Conservation (phyloP, 2,329 filamentous ascomycete genomes). For the Emmonsiellopsis sp. region DNA sequence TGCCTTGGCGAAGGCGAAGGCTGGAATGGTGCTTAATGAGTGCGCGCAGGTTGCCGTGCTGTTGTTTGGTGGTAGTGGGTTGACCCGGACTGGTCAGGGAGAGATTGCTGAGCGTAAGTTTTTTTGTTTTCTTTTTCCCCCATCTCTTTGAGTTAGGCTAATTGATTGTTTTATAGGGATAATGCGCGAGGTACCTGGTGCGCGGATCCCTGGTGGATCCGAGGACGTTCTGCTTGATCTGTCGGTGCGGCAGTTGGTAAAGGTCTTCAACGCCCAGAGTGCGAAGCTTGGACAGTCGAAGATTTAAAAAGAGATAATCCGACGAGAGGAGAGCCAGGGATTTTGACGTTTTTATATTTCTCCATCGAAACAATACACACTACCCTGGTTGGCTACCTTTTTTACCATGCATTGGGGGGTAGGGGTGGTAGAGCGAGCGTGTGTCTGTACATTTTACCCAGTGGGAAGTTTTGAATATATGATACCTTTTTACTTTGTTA, state of each 20-base stretch:
- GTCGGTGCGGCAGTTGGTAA: conserved; percentile 60
- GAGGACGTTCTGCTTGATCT: conserved; percentile 68
- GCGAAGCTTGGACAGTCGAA: conserved; percentile 20
- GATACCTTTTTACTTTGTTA: neutral
- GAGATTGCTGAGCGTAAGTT: conserved; percentile 60
- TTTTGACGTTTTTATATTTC: neutral
- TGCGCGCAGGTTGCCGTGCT: conserved; percentile 61
- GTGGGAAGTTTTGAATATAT: neutral
- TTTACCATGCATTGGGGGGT: neutral
- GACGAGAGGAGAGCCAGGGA: neutral
- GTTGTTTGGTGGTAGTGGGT: conserved; percentile 67
- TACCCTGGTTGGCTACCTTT: neutral
- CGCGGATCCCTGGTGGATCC: conserved; percentile 57
- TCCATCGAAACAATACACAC: neutral
- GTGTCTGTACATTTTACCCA: neutral
- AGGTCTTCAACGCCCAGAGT: conserved; percentile 46
- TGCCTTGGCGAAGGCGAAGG: conserved; percentile 63
- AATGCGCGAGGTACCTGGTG: conserved; percentile 54
- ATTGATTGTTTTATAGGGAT: conserved; percentile 41
- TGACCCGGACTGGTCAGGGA: conserved; percentile 60
- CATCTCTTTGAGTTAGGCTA: conserved; percentile 4
- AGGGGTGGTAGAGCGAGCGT: neutral
- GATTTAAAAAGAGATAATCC: conserved; percentile 8
- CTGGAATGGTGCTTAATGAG: conserved; percentile 62
- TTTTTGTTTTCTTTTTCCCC: neutral